Base-by-base conservation (phyloP, 306 rosid species). In the Inga leiocalycina region DNA sequence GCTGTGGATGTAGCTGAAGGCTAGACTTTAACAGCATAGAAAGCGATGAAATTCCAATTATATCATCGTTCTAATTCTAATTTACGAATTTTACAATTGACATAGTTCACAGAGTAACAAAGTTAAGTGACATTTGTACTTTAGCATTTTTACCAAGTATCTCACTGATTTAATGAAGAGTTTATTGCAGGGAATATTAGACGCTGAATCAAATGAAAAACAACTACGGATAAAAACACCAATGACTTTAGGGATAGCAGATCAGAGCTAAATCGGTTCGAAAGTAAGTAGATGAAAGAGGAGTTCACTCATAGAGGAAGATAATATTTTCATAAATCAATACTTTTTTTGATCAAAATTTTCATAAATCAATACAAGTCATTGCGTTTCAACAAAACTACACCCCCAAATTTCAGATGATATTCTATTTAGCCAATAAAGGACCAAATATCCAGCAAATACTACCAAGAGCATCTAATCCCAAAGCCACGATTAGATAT, bases 201-300 rank as follows among this genome's bases (percentile, higher is more conserved):
- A 44, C 57, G 48, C 71, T 68, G 45, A 80, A 77, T 65, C 49
- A 65, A 57, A 83, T 72, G 76, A n/a, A 61, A 24, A 57, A 74
- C 51, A 82, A 62, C 66, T 45, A 19, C 64, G 35, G 74, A 71
- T 78, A 37, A 70, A 78, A 39, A 79, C 12, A 64, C 44, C 41
- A 69, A 43, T 13, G 71, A 71, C 57, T 72, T 84, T 81, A 64
- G 54, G 37, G 59, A 46, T 79, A 64, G 76, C 79, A 66, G 39
- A 76, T 17, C 41, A 62, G 65, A 57, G 37, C 70, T 78, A 46
- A 57, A 71, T 67, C 64, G 39, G 52, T 76, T 71, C 15, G 69
- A 54, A 51, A 43, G 72, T 48, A 75, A 70, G 15, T 27, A 41
- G 20, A 79, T 56, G 56, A 48, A 49, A 66, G 74, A 81, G 69